phyloP scores from a whole-genome alignment of 345 rosid genomes.

The Citrus hindsii region DNA sequence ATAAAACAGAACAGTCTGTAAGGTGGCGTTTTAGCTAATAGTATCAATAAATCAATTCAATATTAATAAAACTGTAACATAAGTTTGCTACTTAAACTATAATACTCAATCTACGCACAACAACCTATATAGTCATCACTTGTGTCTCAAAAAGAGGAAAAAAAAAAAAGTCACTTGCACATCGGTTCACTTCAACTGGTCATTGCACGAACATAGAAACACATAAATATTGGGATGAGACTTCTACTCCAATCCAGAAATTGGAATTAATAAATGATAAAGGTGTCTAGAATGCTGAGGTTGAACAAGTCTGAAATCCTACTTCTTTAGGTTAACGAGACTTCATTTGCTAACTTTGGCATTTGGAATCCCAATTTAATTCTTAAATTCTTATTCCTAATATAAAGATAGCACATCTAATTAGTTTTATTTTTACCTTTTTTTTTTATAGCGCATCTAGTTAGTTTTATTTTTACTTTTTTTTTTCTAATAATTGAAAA shows the following conservation, averaged over 20 bases:
- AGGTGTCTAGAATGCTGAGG: not conserved
- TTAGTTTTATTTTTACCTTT: not conserved
- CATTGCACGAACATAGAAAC: not conserved
- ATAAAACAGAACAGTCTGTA: not conserved
- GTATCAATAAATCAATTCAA: not conserved
- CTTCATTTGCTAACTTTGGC: not conserved
- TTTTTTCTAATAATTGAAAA: not conserved
- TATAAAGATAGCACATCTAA: not conserved
- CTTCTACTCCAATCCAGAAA: not conserved
- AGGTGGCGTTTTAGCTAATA: not conserved
- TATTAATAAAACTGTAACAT: not conserved
- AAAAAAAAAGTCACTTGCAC: not conserved
- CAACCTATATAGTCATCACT: not conserved
- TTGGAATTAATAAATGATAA: not conserved
- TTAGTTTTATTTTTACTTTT: not conserved
- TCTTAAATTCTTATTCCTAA: not conserved
- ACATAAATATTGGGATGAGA: not conserved
- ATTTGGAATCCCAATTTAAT: not conserved
- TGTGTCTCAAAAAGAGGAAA: not conserved
- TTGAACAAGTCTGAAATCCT: not conserved
- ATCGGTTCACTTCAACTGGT: not conserved
- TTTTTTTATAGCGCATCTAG: too few relatives aligned
- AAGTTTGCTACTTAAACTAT: not conserved
- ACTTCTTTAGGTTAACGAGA: not conserved
- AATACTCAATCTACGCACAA: too few relatives aligned